Evolutionary conservation across 2,329 filamentous ascomycete genomes (phyloP).

Genomic region (Zasmidium citrigriseum): DNA sequence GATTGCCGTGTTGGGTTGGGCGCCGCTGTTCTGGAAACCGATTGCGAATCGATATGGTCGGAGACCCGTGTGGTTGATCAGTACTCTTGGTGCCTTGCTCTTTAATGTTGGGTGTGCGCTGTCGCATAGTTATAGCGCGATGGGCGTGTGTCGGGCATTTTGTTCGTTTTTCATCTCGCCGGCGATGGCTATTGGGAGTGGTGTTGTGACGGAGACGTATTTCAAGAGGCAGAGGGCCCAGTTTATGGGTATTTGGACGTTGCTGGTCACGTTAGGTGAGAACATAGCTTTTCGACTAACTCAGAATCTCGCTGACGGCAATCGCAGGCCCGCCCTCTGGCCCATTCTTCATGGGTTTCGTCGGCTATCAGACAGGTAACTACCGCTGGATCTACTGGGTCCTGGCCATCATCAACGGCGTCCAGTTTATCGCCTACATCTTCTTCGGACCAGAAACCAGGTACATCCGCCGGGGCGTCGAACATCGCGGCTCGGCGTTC

Average conservation of each 20-base stretch:
- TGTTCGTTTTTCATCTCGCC: slow-evolving; percentile 59
- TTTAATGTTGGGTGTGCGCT: slow-evolving; percentile 58
- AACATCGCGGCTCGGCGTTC: slow-evolving; percentile 42
- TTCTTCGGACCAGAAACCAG: slow-evolving; percentile 59
- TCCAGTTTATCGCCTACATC: slow-evolving; percentile 58
- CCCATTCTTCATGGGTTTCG: slow-evolving; percentile 45
- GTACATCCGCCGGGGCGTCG: slow-evolving; percentile 48
- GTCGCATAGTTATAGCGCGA: slow-evolving; percentile 50
- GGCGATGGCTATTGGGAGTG: slow-evolving; percentile 56
- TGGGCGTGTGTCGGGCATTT: slow-evolving; percentile 55
- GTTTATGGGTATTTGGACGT: slow-evolving; percentile 61
- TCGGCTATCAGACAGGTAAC: slow-evolving; percentile 50
- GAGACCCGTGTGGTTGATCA: slow-evolving; percentile 56
- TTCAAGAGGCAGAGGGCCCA: slow-evolving; percentile 57
- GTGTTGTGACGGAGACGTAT: slow-evolving; percentile 59
- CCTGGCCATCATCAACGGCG: slow-evolving; percentile 58
- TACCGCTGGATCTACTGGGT: slow-evolving; percentile 63
- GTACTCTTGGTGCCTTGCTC: slow-evolving; percentile 48
- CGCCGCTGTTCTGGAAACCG: slow-evolving; percentile 59
- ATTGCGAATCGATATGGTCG: slow-evolving; percentile 57
- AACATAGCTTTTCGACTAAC: neutral
- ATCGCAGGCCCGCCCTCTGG: slow-evolving; percentile 40
- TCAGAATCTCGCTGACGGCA: neutral
- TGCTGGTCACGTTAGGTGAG: slow-evolving; percentile 50
- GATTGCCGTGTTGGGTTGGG: slow-evolving; percentile 56